Evolutionary conservation across 768 basidiomycete genomes (phyloP), one percentile per base, ranked within the genome.

Genomic region (Pisolithus orientalis): DNA sequence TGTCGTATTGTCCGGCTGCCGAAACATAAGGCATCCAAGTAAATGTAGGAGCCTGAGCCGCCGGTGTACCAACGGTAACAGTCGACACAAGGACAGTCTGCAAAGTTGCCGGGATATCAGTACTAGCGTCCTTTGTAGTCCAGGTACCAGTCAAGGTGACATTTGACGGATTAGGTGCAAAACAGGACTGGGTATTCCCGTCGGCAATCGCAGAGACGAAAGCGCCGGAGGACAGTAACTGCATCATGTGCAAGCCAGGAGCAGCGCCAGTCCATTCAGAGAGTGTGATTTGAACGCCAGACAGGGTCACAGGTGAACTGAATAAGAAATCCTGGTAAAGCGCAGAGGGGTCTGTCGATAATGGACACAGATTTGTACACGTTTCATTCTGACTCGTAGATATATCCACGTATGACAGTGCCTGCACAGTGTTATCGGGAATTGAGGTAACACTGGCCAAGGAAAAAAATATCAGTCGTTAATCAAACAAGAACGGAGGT

Each of bases 311-410:
- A 6, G 78, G 68, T 7, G 67, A 65, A 47, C 76, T 68, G 66
- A 98, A 97, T 39, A 96, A 71, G 72, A 96, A 99, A 68, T 99
- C 96, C 67, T 98, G 94, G 65, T 92, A 98, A 1, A 81, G 77
- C 52, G 97, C 70, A 10, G 82, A 77, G 3, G 87, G 66, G 65
- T 96, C 82, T 43, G 83, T 83, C 5, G 82, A 82, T 39, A 99
- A 75, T 0, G 94, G 91, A 66, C 96, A 99, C 21, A 75, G 70
- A 48, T 78, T 71, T 8, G 83, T 75, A 69, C 96, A 99, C 0
- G 91, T 90, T 57, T 73, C 68, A 59, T 87, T 90, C 62, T 86
- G 73, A 39, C 85, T 83, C 10, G 85, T 87, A 0, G 73, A 67
- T 0, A 90, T 85, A 65, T 98, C 88, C 31, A 87, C 65, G 64